phyloP scores from a whole-genome alignment of 2,329 filamentous ascomycete species.

The Colletotrichum endophyticum region DNA sequence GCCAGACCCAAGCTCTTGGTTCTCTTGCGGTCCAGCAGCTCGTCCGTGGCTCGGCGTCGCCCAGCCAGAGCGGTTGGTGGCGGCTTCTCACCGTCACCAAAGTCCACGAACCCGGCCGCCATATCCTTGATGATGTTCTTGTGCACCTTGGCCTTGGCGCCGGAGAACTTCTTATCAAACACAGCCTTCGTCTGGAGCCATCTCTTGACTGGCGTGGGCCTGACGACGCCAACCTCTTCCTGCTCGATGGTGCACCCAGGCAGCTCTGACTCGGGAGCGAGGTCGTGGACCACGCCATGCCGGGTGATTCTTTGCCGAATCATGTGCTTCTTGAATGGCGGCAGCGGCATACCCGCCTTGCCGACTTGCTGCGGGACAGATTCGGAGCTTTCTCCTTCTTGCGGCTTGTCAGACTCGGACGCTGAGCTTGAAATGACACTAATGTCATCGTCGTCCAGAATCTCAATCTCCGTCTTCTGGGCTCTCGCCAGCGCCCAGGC shows the following conservation, averaged over 20 bases:
- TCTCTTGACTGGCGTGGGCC: slow-evolving; percentile 77
- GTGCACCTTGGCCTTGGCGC: slow-evolving; percentile 73
- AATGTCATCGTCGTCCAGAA: slow-evolving; percentile 77
- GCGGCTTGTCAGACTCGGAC: slow-evolving; percentile 39
- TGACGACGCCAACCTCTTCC: slow-evolving; percentile 77
- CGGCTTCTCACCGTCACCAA: slow-evolving; percentile 74
- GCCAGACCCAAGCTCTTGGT: slow-evolving; percentile 76
- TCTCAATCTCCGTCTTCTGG: slow-evolving; percentile 80
- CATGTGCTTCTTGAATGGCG: slow-evolving; percentile 84
- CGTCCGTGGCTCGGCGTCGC: slow-evolving; percentile 57
- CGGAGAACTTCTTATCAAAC: slow-evolving; percentile 77
- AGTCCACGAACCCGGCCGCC: slow-evolving; percentile 71
- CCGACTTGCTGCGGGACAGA: slow-evolving; percentile 59
- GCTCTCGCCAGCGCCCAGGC: slow-evolving; percentile 88
- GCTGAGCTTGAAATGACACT: slow-evolving; percentile 73
- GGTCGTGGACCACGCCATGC: slow-evolving; percentile 74
- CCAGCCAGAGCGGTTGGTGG: slow-evolving; percentile 85
- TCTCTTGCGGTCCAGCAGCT: slow-evolving; percentile 57
- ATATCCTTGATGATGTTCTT: slow-evolving; percentile 77
- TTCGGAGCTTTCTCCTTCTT: slow-evolving; percentile 25
- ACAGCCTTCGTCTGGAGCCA: slow-evolving; percentile 79
- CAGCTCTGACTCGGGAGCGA: slow-evolving; percentile 69
- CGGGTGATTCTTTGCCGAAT: slow-evolving; percentile 86
- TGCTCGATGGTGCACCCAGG: slow-evolving; percentile 67
- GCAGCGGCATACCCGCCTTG: slow-evolving; percentile 84